Evolutionary conservation across 176 grass and related monocot genomes (phyloP).

Genomic region (Cenchrus purpureus): DNA sequence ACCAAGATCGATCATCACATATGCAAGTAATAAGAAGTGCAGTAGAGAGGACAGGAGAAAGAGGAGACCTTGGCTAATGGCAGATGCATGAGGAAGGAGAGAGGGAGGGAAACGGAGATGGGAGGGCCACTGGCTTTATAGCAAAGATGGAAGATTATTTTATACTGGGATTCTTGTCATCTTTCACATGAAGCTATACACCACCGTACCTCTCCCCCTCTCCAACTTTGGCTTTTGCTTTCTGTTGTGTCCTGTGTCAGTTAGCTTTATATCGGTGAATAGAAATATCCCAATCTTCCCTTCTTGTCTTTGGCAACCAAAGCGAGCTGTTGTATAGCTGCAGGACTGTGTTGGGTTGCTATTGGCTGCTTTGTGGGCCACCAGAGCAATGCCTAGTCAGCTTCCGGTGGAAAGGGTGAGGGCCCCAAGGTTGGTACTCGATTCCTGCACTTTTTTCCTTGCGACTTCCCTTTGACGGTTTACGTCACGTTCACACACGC

Average conservation of each 20-base stretch:
- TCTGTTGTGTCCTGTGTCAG: constrained; percentile 53
- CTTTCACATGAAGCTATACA: constrained; percentile 62
- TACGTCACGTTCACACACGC: constrained; percentile 89
- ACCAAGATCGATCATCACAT: constrained; percentile 20
- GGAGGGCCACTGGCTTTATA: constrained; percentile 63
- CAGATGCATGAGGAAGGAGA: constrained; percentile 43
- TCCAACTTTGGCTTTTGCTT: constrained; percentile 62
- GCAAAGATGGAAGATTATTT: constrained; percentile 39
- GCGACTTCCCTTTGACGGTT: constrained; percentile 68
- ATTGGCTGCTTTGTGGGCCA: constrained; percentile 61
- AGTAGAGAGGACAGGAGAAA: constrained; percentile 10
- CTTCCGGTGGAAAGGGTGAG: constrained; percentile 63
- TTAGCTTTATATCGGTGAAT: constrained; percentile 59
- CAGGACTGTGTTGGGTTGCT: constrained; percentile 37
- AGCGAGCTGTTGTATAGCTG: constrained; percentile 22
- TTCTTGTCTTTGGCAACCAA: constrained; percentile 71
- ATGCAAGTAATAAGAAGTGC: constrained; percentile 29
- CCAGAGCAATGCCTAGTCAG: constrained; percentile 45
- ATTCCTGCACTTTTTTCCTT: constrained; percentile 37
- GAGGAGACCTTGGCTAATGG: constrained; percentile 60
- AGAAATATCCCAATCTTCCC: constrained; percentile 76
- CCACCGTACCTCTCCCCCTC: not conserved
- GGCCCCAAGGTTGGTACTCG: constrained; percentile 70
- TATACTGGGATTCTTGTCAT: constrained; percentile 57
- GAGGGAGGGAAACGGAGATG: constrained; percentile 66